These are phyloP conservation scores for Chalciporus chontae DNA, from an alignment of 768 basidiomycete genomes.

Conservation along the genomic window DNA sequence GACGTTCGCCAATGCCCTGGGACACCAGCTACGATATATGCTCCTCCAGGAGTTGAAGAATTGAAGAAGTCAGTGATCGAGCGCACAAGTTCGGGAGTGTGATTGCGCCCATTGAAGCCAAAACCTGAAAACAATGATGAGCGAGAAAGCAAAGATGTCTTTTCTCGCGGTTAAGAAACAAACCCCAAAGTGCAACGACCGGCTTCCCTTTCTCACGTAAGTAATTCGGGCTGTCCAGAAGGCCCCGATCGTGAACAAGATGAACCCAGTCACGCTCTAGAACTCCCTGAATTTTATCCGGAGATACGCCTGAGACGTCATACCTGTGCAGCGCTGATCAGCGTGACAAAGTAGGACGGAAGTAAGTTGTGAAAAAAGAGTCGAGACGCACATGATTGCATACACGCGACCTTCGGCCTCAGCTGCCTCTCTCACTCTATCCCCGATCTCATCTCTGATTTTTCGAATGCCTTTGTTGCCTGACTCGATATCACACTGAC, in stretches of 20 bases:
- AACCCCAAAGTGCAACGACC: slow-evolving; percentile 75
- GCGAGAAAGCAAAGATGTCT: not conserved
- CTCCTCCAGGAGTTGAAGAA: slow-evolving; percentile 64
- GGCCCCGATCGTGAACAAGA: slow-evolving; percentile 54
- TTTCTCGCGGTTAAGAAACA: not conserved
- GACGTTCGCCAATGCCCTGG: slow-evolving; percentile 77
- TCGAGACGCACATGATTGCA: slow-evolving; percentile 68
- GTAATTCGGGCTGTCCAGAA: slow-evolving; percentile 72
- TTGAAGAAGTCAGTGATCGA: slow-evolving; percentile 57
- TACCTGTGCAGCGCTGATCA: slow-evolving; percentile 49
- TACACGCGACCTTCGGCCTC: slow-evolving; percentile 79
- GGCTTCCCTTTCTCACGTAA: slow-evolving; percentile 65
- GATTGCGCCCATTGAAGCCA: slow-evolving; percentile 59
- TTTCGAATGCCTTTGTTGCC: slow-evolving; percentile 54
- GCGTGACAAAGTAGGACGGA: not conserved
- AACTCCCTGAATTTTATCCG: slow-evolving; percentile 62
- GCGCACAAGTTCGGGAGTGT: slow-evolving; percentile 57
- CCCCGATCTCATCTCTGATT: slow-evolving; percentile 71
- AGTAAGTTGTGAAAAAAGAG: not conserved
- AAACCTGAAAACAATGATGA: slow-evolving; percentile 44
- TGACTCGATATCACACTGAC: slow-evolving; percentile 57
- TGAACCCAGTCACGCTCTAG: slow-evolving; percentile 74
- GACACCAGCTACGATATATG: slow-evolving; percentile 67
- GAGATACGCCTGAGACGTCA: slow-evolving; percentile 74
- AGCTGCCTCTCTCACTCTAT: slow-evolving; percentile 69